Conservation (phyloP, 2,329 filamentous ascomycete species). For the Periconia macrospinosa region DNA sequence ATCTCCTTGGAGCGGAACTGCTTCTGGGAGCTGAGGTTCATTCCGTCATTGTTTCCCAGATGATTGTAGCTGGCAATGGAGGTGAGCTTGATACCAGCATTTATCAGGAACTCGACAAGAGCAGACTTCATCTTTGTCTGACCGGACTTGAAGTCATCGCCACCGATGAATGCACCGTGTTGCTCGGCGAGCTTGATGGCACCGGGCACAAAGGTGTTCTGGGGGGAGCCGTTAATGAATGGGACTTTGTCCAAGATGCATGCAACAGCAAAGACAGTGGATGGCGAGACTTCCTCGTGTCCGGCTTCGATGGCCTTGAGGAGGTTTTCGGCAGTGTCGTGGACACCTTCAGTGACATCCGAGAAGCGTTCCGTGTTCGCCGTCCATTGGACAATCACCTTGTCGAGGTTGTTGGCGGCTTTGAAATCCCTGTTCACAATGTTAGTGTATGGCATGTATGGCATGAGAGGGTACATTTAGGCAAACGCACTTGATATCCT, state of each 20-base stretch:
- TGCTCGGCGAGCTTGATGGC: constrained; percentile 85
- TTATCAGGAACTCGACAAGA: constrained; percentile 97
- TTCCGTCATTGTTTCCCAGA: constrained; percentile 98
- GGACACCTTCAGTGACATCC: constrained; percentile 83
- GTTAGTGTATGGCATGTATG: constrained; percentile 5
- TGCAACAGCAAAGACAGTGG: constrained; percentile 93
- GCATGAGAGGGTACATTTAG: not conserved
- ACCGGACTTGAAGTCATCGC: constrained; percentile 99
- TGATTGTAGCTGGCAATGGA: constrained; percentile 99
- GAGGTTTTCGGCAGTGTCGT: constrained; percentile 95
- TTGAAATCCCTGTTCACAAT: constrained; percentile 72
- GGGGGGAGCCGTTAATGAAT: constrained; percentile 98
- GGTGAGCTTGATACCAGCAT: constrained; percentile 96
- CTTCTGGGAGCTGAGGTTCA: constrained; percentile 95
- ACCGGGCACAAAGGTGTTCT: constrained; percentile 98
- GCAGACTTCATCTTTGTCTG: constrained; percentile 99
- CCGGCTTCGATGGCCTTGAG: constrained; percentile 83
- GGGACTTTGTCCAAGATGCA: constrained; percentile 86
- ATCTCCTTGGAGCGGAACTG: constrained; percentile 99
- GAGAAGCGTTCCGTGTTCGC: constrained; percentile 98
- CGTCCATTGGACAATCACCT: constrained; percentile 97
- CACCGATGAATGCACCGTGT: constrained; percentile 87
- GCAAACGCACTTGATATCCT: constrained; percentile 75
- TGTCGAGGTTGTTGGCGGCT: constrained; percentile 79
- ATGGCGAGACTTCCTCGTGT: constrained; percentile 90